Evolutionary conservation across 177 flowering plant genomes (phyloP), one percentile per base, ranked within the genome.

Genomic region (Telopea speciosissima): DNA sequence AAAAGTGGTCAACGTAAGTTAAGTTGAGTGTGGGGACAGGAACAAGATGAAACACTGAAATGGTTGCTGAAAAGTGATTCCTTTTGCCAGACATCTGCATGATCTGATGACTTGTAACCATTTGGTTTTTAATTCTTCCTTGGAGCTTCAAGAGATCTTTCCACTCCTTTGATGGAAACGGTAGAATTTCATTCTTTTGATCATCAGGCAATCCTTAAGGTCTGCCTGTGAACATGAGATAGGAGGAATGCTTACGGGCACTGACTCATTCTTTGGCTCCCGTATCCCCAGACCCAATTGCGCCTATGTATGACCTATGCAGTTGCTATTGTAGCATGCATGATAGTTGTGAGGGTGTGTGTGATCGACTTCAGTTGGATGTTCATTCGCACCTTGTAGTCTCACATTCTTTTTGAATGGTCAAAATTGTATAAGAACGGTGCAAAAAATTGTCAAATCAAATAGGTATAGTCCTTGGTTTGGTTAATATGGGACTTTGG

Each of bases 1-100:
- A 87, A 81, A 65, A 74, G 67, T 10, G 73, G 71, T 66, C 78
- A 77, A 74, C 80, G 85, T 52, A 79, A 70, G 78, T 81, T 45
- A 77, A 76, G 82, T 77, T 75, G 62, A 49, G 31, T 45, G 1
- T 44, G 49, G 49, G 49, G 49, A 44, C 14, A 44, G 49, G 49
- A 44, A 3, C 49, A 44, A 13, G 49, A 44, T 13, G 13, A 44
- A 44, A 9, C 49, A 44, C 49, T 44, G 49, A 44, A 44, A 3
- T 3, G 14, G 49, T 44, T 10, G 1, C 49, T 9, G 5, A 9
- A 44, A 3, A 44, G 33, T 3, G 49, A 44, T 44, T 44, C 5
- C 49, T 13, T 44, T 9, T 44, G 49, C 13, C 14, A 13, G 3
- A 13, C 13, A 44, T 44, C 49, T 3, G 49, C 49, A 44, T 44